Base-by-base conservation (phyloP, 768 basidiomycete genomes). In the Termitomyces sp. region DNA sequence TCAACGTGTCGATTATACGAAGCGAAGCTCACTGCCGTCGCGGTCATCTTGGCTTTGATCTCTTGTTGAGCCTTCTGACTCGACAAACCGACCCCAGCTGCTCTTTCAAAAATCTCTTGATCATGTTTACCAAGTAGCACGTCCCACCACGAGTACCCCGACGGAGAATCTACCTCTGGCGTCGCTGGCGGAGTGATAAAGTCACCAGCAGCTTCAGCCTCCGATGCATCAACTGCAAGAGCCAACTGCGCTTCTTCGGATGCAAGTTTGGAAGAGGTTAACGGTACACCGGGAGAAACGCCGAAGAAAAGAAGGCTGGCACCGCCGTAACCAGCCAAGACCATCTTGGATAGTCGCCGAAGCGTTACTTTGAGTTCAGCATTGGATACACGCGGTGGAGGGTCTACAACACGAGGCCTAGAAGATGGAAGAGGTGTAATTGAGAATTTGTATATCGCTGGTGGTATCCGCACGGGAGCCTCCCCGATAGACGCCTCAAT, bases 401-500 rank as follows among this genome's bases (percentile, higher is more conserved):
- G 38, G 47, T 54, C 49, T 38, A 59, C n/a, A 3, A 53, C 34
- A 25, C 57, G 57, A 51, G 66, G 46, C 40, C 56, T 54, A 20
- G 57, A n/a, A 40, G 64, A 32, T 49, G 58, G 38, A 36, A 63
- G 40, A 34, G 61, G 56, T 15, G 59, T 60, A 46, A 63, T 61
- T 2, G 65, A 59, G 40, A 67, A 65, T 31, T 58, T 67, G 12
- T 68, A 54, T 70, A 71, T 63, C 67, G 74, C 72, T 62, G 71
- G 73, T 43, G 72, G 25, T 43, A 50, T 67, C 59, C 73, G 72
- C 1, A 70, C 45, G 29, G 78, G 74, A 25, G 80, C 81, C 66
- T 87, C 85, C n/a, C 89, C 91, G 45, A 93, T 91, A 65, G 92
- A 89, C 5, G 91, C 92, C 25, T 86, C 85, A 62, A 92, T 86